Evolutionary conservation across 2,329 filamentous ascomycete genomes (phyloP).

Genomic region (Phaeosphaeriaceae sp.): DNA sequence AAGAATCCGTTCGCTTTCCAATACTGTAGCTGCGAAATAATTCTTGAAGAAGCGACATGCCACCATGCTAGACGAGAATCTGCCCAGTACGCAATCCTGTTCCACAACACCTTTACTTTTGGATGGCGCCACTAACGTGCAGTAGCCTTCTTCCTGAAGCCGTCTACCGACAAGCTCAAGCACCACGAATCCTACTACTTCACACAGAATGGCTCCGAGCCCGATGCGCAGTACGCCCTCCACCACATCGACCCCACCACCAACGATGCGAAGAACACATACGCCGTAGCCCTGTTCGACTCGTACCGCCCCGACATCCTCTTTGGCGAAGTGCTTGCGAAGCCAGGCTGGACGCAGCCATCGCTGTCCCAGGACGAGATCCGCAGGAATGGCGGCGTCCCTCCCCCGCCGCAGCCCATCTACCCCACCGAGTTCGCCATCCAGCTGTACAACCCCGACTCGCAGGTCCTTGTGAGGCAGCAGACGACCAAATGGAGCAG

Average conservation of each 20-base stretch:
- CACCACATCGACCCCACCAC: constrained; percentile 76
- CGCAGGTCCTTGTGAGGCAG: constrained; percentile 74
- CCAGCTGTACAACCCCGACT: constrained; percentile 93
- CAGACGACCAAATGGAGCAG: constrained; percentile 81
- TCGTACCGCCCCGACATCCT: constrained; percentile 80
- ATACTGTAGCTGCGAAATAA: neutral
- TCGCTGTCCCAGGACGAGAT: constrained; percentile 82
- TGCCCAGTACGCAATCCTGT: constrained; percentile 67
- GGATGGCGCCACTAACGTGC: constrained; percentile 27
- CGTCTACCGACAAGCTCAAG: constrained; percentile 56
- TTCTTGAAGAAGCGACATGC: constrained; percentile 19
- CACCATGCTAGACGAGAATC: constrained; percentile 88
- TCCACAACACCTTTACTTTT: too few relatives aligned
- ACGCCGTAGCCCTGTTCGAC: constrained; percentile 85
- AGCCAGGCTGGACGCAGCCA: constrained; percentile 85
- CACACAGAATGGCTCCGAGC: constrained; percentile 80
- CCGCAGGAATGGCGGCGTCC: constrained; percentile 70
- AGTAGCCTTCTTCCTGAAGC: constrained; percentile 66
- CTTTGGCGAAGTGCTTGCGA: constrained; percentile 84
- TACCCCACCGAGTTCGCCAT: constrained; percentile 82
- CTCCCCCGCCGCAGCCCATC: constrained; percentile 72
- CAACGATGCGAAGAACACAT: constrained; percentile 77
- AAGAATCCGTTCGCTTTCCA: neutral
- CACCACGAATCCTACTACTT: constrained; percentile 63
- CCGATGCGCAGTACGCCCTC: constrained; percentile 79